phyloP scores from a whole-genome alignment of 2,329 filamentous ascomycete species.

The Aureobasidium vineae region DNA sequence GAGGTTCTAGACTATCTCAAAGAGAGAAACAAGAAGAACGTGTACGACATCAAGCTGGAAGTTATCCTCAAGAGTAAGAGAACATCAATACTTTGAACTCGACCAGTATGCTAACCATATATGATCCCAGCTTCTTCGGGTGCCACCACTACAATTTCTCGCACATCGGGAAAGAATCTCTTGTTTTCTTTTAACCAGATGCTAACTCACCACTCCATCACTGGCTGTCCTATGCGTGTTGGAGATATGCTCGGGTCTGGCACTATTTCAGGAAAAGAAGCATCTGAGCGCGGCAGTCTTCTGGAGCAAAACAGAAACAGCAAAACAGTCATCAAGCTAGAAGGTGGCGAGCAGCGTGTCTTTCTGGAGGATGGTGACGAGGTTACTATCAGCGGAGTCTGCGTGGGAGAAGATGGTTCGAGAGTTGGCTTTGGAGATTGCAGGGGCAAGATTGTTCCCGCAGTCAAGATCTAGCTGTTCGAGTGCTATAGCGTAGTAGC shows the following conservation, averaged over 20 bases:
- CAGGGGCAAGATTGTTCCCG: constrained; percentile 59
- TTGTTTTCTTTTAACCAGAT: constrained; percentile 84
- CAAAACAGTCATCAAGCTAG: constrained; percentile 61
- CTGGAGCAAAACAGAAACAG: constrained; percentile 71
- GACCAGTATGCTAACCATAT: not conserved
- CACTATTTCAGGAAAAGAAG: constrained; percentile 67
- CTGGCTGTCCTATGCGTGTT: constrained; percentile 69
- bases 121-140: constrained; percentile 44
- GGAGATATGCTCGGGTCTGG: constrained; percentile 76
- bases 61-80: constrained; percentile 58
- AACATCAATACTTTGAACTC: too few relatives aligned
- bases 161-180: constrained; percentile 63
- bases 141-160: constrained; percentile 57
- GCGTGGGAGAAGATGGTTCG: constrained; percentile 60
- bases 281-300: constrained; percentile 63
- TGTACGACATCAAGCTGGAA: constrained; percentile 68
- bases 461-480: constrained; percentile 32
- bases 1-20: constrained; percentile 62
- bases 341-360: constrained; percentile 63
- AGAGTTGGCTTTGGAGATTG: constrained; percentile 77
- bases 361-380: constrained; percentile 76
- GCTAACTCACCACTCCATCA: constrained; percentile 74
- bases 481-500: too few relatives aligned
- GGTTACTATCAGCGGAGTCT: constrained; percentile 63
- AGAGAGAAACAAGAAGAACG: constrained; percentile 58